Conservation (phyloP, 176 grass and related monocot genomes). For the Coix lacrymajobi region DNA sequence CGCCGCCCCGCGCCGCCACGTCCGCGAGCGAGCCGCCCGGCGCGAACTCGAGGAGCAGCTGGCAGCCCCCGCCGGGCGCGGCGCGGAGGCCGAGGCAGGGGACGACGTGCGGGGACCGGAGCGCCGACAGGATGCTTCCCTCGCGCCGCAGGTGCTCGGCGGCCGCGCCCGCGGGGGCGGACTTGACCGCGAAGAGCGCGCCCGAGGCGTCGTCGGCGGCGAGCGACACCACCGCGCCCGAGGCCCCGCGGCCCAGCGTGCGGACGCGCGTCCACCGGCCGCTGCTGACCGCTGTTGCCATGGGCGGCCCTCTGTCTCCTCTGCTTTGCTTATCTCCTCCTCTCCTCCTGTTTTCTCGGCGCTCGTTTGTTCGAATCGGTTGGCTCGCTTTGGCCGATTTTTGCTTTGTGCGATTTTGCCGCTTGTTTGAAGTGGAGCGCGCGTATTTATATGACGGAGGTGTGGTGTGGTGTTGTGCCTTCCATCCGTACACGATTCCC, state of each 20-base stretch:
- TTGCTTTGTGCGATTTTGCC: slow-evolving; percentile 4
- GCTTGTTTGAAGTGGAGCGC: slow-evolving; percentile 4
- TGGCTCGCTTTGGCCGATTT: neutral
- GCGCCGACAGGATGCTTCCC: slow-evolving; percentile 49
- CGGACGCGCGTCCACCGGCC: slow-evolving; percentile 43
- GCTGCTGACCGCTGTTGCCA: slow-evolving; percentile 1
- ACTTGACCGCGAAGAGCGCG: slow-evolving; percentile 69
- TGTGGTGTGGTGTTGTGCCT: neutral
- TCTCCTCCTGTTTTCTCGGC: neutral
- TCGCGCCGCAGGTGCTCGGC: slow-evolving; percentile 40
- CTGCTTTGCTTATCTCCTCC: neutral
- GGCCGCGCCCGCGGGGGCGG: neutral
- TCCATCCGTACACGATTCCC: neutral
- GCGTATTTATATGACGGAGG: slow-evolving; percentile 16
- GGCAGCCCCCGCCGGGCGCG: neutral
- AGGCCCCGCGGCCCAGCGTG: slow-evolving; percentile 53
- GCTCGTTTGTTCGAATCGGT: slow-evolving; percentile 1
- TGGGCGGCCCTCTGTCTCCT: neutral
- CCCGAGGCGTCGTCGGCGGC: slow-evolving; percentile 30
- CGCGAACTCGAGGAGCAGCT: slow-evolving; percentile 76
- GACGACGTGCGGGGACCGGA: slow-evolving; percentile 56
- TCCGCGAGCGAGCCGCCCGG: slow-evolving; percentile 57
- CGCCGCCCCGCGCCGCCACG: slow-evolving; percentile 11
- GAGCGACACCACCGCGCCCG: slow-evolving; percentile 40
- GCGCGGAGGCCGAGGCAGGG: slow-evolving; percentile 45